Evolutionary conservation across 2,329 filamentous ascomycete genomes (phyloP).

Genomic region (Colletotrichum chrysophilum): DNA sequence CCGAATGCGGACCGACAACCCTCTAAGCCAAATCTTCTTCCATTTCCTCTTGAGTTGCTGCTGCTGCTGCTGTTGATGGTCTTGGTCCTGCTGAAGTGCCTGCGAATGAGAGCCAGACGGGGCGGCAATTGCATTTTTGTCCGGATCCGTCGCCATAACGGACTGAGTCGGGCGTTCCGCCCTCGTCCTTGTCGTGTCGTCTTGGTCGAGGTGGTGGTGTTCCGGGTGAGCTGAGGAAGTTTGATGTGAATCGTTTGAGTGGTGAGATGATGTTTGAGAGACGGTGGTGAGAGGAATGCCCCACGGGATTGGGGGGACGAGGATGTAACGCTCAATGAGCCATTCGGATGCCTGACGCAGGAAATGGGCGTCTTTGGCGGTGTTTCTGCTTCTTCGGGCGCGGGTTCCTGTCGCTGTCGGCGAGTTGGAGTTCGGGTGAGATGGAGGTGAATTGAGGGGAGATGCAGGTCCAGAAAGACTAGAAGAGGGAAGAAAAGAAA

Average conservation of each 20-base stretch:
- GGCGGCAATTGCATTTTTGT: neutral
- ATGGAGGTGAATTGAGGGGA: neutral
- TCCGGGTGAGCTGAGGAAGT: neutral
- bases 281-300: neutral
- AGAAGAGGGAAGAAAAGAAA: neutral
- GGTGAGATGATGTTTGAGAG: neutral
- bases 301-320: neutral
- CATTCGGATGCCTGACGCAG: neutral
- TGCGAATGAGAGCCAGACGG: neutral
- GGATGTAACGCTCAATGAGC: neutral
- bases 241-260: neutral
- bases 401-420: neutral
- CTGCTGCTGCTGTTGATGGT: neutral
- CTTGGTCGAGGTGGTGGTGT: neutral
- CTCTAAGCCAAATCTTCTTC: slow-evolving; percentile 9
- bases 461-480: neutral
- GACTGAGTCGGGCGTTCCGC: neutral
- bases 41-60: slow-evolving; percentile 13
- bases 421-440: neutral
- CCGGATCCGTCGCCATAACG: slow-evolving; percentile 10
- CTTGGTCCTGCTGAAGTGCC: neutral
- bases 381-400: neutral
- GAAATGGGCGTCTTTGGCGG: neutral
- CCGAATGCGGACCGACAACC: slow-evolving; percentile 17
- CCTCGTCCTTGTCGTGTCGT: neutral